Evolutionary conservation across 2,329 filamentous ascomycete genomes (phyloP), one percentile per base, ranked within the genome.

Genomic region (Fusarium buxicola): DNA sequence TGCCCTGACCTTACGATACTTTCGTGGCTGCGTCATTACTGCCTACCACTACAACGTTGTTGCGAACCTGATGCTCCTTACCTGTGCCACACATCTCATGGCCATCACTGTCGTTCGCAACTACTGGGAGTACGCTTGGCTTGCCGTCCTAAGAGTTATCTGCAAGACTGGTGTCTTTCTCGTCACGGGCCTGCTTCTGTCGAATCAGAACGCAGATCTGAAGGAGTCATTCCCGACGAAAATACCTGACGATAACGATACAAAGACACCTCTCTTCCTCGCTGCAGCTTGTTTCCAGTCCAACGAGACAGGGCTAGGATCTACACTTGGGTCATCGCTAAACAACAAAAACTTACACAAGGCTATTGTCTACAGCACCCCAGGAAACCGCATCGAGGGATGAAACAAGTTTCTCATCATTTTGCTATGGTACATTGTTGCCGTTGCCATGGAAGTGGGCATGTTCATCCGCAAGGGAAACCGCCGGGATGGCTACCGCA

Each of bases 11-110:
- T 34, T 60, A 1, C 30, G 51, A 7, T 60, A 47, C 41, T 60
- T 49, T 10, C 15, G n/a, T 3, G 51, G 53, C 2, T 60, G 56
- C 5, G n/a, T 16, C 30, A 51, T 60, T 10, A 51, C 40, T 16
- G 56, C 51, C 5, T 60, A 60, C 18, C 56, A 60, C 32, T 60
- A 60, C 27, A 55, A 60, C 40, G 45, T 60, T 30, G 51, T 60
- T 13, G 48, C 57, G 15, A 60, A 55, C 47, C 15, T 55, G 52
- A 55, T 60, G 52, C 27, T 60, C 30, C 43, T 60, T 5, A 60
- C 57, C 1, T 60, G 57, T 28, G 57, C 52, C 2, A 60, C 57
- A 1, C 57, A 60, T 25, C 36, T 60, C 11, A 60, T 56, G 51
- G 51, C 57, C 25, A 45, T 56, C 16, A 35, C 48, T 11, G 52